Conservation (phyloP, 441 rosid genomes). For the Pelargonium cotyledonis region DNA sequence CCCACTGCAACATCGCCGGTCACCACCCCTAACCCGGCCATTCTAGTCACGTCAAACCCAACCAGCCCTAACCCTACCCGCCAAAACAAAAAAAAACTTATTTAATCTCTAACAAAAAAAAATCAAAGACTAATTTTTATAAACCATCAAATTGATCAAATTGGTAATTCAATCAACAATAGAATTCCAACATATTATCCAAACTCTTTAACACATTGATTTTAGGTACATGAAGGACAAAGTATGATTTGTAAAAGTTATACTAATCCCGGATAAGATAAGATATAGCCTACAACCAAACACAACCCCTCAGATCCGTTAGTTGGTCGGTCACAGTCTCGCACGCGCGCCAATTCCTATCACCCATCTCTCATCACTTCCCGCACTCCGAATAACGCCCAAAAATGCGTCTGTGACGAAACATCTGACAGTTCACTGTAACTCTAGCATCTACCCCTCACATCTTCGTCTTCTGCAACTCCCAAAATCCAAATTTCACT, state of each 20-base stretch:
- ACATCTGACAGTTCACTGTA: background rate
- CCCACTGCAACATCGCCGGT: too few species aligned
- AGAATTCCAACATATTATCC: too few species aligned
- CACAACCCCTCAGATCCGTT: background rate
- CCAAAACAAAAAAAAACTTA: too few species aligned
- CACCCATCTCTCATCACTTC: conserved; percentile 2
- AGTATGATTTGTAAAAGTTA: background rate
- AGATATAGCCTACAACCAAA: background rate
- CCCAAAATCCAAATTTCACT: conserved; percentile 9
- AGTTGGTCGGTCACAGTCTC: conserved; percentile 15
- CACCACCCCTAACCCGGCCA: too few species aligned
- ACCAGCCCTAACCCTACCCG: too few species aligned
- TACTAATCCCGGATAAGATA: background rate
- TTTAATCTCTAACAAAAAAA: too few species aligned
- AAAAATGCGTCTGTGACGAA: background rate
- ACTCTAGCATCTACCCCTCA: background rate
- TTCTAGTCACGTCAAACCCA: too few species aligned
- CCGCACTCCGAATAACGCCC: conserved; percentile 4
- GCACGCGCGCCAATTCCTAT: conserved; percentile 12
- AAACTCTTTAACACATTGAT: too few species aligned
- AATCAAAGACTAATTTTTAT: too few species aligned
- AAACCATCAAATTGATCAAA: too few species aligned
- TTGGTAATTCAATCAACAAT: too few species aligned
- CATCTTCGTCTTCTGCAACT: conserved; percentile 20
- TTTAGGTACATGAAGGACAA: too few species aligned